Conservation (phyloP, 2,329 filamentous ascomycete genomes). For the Trichoderma brevicompactum region DNA sequence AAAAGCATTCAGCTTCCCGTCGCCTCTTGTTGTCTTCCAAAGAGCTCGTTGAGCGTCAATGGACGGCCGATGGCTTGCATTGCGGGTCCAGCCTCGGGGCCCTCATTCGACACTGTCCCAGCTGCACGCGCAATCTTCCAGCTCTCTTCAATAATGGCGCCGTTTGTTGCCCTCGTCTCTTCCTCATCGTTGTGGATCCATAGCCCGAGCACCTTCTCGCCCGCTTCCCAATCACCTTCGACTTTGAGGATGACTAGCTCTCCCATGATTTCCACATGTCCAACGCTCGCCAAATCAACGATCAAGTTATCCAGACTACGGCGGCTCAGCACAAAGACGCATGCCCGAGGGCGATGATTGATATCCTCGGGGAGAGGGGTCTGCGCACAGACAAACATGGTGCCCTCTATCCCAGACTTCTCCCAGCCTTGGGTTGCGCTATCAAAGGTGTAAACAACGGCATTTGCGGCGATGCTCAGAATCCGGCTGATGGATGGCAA, state of each 20-base stretch:
- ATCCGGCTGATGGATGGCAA: conserved; percentile 74
- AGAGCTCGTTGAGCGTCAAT: conserved; percentile 53
- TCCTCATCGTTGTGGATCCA: conserved; percentile 59
- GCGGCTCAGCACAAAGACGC: conserved; percentile 75
- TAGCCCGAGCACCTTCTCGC: conserved; percentile 54
- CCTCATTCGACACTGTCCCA: conserved; percentile 38
- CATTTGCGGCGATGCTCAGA: conserved; percentile 80
- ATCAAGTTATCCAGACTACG: conserved; percentile 72
- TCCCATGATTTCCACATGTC: conserved; percentile 65
- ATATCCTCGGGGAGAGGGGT: conserved; percentile 46
- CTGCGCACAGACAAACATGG: conserved; percentile 82
- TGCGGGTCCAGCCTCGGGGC: conserved; percentile 46
- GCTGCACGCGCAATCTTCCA: conserved; percentile 47
- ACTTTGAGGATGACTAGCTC: conserved; percentile 58
- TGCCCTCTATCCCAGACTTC: conserved; percentile 83
- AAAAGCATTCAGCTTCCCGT: not conserved
- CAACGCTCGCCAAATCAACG: conserved; percentile 64
- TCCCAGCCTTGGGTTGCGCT: conserved; percentile 72
- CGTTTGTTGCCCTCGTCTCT: conserved; percentile 49
- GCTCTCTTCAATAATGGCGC: conserved; percentile 48
- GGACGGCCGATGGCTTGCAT: conserved; percentile 51
- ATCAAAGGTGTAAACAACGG: conserved; percentile 82
- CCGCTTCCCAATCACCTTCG: conserved; percentile 42
- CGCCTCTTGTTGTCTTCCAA: conserved; percentile 40
- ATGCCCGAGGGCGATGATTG: conserved; percentile 48